These are phyloP conservation scores for Buxus sempervirens DNA, from an alignment of 164 flowering plant genomes.

Conservation along the genomic window DNA sequence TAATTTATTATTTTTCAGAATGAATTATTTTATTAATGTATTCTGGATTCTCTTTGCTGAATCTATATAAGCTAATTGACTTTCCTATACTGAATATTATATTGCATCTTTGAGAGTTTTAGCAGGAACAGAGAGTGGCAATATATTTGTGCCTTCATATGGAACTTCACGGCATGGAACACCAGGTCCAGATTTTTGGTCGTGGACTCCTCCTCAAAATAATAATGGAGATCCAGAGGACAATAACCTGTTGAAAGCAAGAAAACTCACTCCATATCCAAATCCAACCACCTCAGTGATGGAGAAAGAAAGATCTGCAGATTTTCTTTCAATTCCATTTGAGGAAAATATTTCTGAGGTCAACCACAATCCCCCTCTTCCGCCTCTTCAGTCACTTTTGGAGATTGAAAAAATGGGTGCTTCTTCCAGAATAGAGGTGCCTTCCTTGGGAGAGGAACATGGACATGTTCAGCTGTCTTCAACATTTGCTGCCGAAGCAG, in stretches of 20 bases:
- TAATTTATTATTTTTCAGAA: no score
- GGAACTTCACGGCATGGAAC: conserved; percentile 31
- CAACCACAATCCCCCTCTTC: conserved; percentile 40
- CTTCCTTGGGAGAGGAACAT: conserved; percentile 34
- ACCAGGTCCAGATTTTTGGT: conserved; percentile 98
- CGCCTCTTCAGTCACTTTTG: conserved; percentile 72
- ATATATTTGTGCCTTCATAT: conserved; percentile 21
- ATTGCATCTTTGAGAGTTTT: conserved; percentile 2
- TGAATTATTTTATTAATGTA: not conserved
- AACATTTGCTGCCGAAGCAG: conserved; percentile 68
- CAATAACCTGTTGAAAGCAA: conserved; percentile 12
- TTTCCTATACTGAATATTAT: conserved; percentile 1
- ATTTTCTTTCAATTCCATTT: conserved; percentile 59
- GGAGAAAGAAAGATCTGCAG: conserved; percentile 55
- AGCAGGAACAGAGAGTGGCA: conserved; percentile 35
- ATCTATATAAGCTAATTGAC: not conserved
- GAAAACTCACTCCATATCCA: conserved; percentile 28
- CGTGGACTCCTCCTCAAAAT: conserved; percentile 76
- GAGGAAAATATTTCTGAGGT: conserved; percentile 45
- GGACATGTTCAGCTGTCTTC: conserved; percentile 49
- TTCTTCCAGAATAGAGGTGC: conserved; percentile 24
- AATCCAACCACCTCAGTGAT: conserved; percentile 32
- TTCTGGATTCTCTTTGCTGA: not conserved
- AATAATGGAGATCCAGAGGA: conserved; percentile 20
- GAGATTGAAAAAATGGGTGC: conserved; percentile 43